phyloP scores from a whole-genome alignment of 2,329 filamentous ascomycete species.

The Bipolaris bicolor region DNA sequence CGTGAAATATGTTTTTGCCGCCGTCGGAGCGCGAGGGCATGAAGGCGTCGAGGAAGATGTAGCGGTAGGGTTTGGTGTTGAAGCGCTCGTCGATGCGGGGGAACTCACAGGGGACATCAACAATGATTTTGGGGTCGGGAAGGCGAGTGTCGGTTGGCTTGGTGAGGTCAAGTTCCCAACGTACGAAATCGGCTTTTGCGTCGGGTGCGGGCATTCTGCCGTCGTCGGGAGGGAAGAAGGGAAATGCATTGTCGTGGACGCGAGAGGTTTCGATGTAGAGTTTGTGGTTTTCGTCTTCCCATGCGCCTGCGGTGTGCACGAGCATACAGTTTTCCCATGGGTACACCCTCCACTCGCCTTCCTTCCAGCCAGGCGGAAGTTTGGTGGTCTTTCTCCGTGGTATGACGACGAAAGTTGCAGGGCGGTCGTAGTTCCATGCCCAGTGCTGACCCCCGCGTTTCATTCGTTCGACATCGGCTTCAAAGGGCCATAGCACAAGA shows the following conservation, averaged over 20 bases:
- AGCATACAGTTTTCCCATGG: constrained; percentile 36
- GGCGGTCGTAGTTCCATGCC: constrained; percentile 34
- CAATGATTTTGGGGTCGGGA: constrained; percentile 37
- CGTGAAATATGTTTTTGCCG: constrained; percentile 6
- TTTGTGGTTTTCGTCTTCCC: constrained; percentile 38
- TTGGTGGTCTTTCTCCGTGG: constrained; percentile 19
- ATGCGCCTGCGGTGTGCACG: constrained; percentile 48
- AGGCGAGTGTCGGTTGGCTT: constrained; percentile 21
- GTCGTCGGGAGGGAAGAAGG: constrained; percentile 43
- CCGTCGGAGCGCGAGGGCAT: background rate
- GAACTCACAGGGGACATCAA: constrained; percentile 49
- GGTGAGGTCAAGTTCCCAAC: constrained; percentile 45
- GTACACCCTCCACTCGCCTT: constrained; percentile 16
- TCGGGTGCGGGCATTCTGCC: constrained; percentile 35
- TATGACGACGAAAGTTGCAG: constrained; percentile 32
- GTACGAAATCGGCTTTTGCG: constrained; percentile 46
- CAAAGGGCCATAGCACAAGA: constrained; percentile 36
- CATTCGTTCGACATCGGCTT: constrained; percentile 34
- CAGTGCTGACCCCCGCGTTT: constrained; percentile 40
- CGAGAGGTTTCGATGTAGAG: constrained; percentile 40
- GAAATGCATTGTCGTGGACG: constrained; percentile 46
- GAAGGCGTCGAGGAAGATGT: constrained; percentile 3
- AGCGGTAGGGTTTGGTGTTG: constrained; percentile 23
- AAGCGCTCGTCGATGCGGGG: constrained; percentile 52
- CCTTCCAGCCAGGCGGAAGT: constrained; percentile 12